Conservation (phyloP, 257 asterid species). For the Ilex asprella region DNA sequence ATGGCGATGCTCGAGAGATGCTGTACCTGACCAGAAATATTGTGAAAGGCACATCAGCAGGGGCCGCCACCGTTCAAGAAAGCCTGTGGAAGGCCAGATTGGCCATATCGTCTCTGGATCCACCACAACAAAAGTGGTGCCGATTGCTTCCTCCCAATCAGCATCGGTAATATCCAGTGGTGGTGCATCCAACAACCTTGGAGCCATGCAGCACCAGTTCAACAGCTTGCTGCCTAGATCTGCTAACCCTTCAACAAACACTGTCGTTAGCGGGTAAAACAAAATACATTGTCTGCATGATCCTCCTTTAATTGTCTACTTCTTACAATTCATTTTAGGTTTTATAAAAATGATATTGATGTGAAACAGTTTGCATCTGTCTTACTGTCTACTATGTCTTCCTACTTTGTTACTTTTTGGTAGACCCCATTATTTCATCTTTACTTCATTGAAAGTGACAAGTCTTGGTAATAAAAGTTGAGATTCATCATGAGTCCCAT, state of each 20-base stretch:
- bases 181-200: conserved; percentile 35
- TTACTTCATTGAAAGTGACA: no score
- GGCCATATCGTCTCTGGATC: conserved; percentile 78
- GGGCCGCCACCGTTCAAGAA: conserved; percentile 99
- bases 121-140: conserved; percentile 48
- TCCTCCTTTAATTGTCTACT: conserved; percentile 15
- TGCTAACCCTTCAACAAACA: conserved; percentile 29
- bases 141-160: conserved; percentile 46
- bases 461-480: no score
- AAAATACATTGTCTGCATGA: background rate
- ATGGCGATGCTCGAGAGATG: conserved; percentile 99
- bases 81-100: conserved; percentile 99
- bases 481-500: no score
- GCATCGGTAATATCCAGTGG: conserved; percentile 45
- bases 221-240: conserved; percentile 31
- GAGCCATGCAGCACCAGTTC: conserved; percentile 44
- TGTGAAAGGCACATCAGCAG: conserved; percentile 97
- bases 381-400: no score
- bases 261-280: conserved; percentile 41
- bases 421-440: no score
- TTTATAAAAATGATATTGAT: background rate
- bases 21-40: conserved; percentile 93
- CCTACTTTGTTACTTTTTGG: no score
- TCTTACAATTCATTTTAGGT: conserved; percentile 29
- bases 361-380: no score